Conservation (phyloP, 2,329 filamentous ascomycete genomes). For the Botryosphaeria dothidea region DNA sequence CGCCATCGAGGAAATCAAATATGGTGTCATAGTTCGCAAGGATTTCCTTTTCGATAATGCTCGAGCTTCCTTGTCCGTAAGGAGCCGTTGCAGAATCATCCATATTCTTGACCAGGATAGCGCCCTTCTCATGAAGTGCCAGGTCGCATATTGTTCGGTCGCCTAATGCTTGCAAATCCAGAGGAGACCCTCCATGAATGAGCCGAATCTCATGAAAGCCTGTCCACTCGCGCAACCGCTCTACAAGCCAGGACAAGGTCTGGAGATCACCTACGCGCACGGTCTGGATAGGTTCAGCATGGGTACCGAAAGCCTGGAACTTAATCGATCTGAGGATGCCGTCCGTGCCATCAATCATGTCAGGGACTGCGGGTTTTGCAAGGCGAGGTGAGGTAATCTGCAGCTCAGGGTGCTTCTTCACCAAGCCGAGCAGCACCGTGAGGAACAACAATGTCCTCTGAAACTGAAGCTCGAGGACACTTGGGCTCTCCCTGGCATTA, state of each 20-base stretch:
- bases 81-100: neutral
- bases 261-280: slow-evolving; percentile 70
- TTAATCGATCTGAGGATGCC: slow-evolving; percentile 68
- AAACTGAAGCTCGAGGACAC: slow-evolving; percentile 28
- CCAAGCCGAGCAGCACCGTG: slow-evolving; percentile 28
- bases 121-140: slow-evolving; percentile 44
- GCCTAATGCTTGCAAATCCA: slow-evolving; percentile 38
- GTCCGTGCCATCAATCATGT: slow-evolving; percentile 56
- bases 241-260: slow-evolving; percentile 59
- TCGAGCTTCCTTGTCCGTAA: slow-evolving; percentile 12
- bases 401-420: slow-evolving; percentile 5
- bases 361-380: slow-evolving; percentile 36
- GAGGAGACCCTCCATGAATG: slow-evolving; percentile 62
- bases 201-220: slow-evolving; percentile 75
- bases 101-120: slow-evolving; percentile 28
- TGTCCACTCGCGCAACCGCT: slow-evolving; percentile 66
- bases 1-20: slow-evolving; percentile 74
- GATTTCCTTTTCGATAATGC: slow-evolving; percentile 72
- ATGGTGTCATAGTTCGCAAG: slow-evolving; percentile 80
- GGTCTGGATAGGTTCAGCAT: slow-evolving; percentile 58
- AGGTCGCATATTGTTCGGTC: slow-evolving; percentile 65
- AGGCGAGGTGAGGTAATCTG: slow-evolving; percentile 1
- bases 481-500: neutral
- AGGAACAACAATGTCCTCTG: slow-evolving; percentile 36
- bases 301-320: slow-evolving; percentile 72